A percentile compares a stretch with the other conserved stretches of the same genome.
Conservation (phyloP, 148 eudicot species). For the Beta vulgaris region DNA sequence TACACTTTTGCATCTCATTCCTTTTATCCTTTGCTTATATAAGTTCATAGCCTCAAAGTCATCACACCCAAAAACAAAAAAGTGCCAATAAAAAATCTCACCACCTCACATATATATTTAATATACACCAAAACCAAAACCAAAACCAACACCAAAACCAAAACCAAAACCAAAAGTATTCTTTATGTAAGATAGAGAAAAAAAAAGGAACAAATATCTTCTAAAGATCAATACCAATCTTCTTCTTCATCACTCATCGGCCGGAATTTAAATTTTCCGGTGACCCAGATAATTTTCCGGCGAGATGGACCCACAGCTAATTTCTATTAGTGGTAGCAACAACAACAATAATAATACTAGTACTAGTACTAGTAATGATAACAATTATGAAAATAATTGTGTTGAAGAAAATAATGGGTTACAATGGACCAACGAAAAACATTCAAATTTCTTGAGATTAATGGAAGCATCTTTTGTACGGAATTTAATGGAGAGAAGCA, state of each 20-base stretch:
- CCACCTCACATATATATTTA: too few species aligned
- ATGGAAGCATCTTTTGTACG: slow-evolving; percentile 61
- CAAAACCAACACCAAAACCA: too few species aligned
- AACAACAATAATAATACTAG: not conserved
- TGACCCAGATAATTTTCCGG: not conserved
- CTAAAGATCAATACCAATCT: not conserved
- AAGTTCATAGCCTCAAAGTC: too few species aligned
- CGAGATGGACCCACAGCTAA: not conserved
- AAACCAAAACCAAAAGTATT: too few species aligned
- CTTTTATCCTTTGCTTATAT: too few species aligned
- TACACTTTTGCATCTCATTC: too few species aligned
- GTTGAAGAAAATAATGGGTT: not conserved
- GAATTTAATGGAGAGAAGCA: slow-evolving; percentile 29
- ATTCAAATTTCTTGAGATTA: slow-evolving; percentile 43
- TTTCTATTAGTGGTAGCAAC: not conserved
- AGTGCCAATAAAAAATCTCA: too few species aligned
- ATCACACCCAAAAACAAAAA: too few species aligned
- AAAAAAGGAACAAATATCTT: not conserved
- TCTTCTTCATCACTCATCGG: not conserved
- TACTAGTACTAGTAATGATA: not conserved
- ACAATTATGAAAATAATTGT: not conserved
- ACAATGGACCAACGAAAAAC: slow-evolving; percentile 62
- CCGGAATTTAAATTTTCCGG: not conserved
- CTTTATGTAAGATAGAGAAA: slow-evolving; percentile 11
- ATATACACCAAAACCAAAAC: too few species aligned